Base-by-base conservation (phyloP, 805 yeast genomes). In the Monosporozyma unispora region DNA sequence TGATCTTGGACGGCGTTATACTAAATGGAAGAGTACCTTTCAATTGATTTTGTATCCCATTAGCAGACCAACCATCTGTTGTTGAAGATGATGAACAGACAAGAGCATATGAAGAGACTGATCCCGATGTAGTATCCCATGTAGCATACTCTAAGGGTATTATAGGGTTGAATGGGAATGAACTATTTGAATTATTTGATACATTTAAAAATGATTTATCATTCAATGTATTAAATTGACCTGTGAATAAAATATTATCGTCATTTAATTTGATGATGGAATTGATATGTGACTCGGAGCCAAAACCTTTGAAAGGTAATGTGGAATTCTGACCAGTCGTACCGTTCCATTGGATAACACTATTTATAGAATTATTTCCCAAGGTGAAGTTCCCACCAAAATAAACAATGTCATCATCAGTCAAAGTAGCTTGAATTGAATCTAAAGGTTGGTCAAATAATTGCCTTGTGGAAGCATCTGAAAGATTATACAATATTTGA, bases 221-320 rank as follows among this genome's bases (percentile, higher is more conserved):
- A 7, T 87, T 87, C 41, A 88, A 68, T 9, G 83, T 77, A 49
- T 70, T 59, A 61, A 93, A 89, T 3, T 68, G 52, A 11, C 99
- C 99, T 1, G 93, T 91, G 68, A 89, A 91, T 11, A 93, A 62
- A 7, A 93, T 72, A 37, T 77, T 80, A 39, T 64, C 64, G 10
- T 66, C 57, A 37, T 72, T 73, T 45, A 79, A 60, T 52, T 74
- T 73, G 0, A 78, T 54, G 16, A 93, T 89, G 7, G 90, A 71
- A 52, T 81, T 79, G 12, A 93, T 77, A 0, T 57, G 52, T 0
- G 90, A 71, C 50, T 76, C 71, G 31, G 73, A 60, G 6, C 81
- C 81, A 61, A 91, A 88, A 0, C 98, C 98, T 27, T 76, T 74
- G 66, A 91, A 93, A 0, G 85, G 82, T 3, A 87, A 70, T 8